Evolutionary conservation across 768 basidiomycete species (phyloP), one percentile per base, ranked within the genome.

Genomic region (Boletus rubroflammeus): DNA sequence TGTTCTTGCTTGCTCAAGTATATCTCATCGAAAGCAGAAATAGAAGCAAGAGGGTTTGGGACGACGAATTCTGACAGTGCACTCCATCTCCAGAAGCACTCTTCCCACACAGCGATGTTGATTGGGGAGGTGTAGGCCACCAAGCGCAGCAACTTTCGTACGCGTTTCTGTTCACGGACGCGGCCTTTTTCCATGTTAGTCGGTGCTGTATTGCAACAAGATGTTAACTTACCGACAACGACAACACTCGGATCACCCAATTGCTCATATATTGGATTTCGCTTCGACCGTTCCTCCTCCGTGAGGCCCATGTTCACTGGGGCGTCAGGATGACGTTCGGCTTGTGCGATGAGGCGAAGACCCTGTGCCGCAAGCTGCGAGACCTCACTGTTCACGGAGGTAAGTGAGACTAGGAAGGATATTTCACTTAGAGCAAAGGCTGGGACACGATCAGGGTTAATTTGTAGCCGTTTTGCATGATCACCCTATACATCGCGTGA

Each of bases 101-200:
- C 91, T 58, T 86, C 78, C 91, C 91, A 94, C 3, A 90, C 85
- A 0, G 86, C 88, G 21, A 88, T 74, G 49, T 90, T 82, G n/a
- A 82, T 78, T 1, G 83, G 80, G 29, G 81, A 80, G 14, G 86
- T 82, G 28, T 79, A 81, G 1, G 82, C 78, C 43, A 90, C 76
- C 50, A 81, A 65, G 6, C 88, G 81, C 47, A 92, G 67, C 25
- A 90, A 72, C 67, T 84, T 87, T 15, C 92, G 78, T 28, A 90
- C 79, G 3, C 90, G 82, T 68, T 88, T 92, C 72, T 93, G 91
- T 65, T 89, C 82, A 4, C 81, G 85, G 40, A 88, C 76, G 26
- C 92, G 88, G 32, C 90, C 90, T 86, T 56, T 14, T 42, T 13
- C 28, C 23, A 21, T 50, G 50, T 68, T 45, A 62, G 52, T 40